These are phyloP conservation scores for Terfezia boudieri DNA, from an alignment of 495 filamentous ascomycete species.

Conservation along the genomic window DNA sequence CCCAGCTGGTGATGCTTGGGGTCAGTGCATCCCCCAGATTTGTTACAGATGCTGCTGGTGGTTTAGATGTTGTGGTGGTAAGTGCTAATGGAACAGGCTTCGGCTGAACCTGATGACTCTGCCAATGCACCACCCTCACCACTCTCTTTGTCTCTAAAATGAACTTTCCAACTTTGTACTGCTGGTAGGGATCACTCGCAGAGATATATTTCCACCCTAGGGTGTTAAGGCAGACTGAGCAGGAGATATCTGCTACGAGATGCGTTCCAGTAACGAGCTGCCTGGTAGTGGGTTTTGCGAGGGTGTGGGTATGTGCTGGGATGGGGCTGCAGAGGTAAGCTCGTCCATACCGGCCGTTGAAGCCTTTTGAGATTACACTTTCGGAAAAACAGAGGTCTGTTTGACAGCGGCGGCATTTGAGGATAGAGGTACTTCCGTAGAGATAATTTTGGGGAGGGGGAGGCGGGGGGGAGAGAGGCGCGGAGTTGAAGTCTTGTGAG, in stretches of 20 bases:
- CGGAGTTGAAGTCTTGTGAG: too few relatives aligned
- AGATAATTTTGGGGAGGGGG: not conserved
- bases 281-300: conserved; percentile 22
- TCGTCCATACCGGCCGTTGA: conserved; percentile 62
- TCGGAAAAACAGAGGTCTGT: conserved; percentile 8
- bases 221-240: conserved; percentile 39
- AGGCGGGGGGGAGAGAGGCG: too few relatives aligned
- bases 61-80: not conserved
- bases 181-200: conserved; percentile 57
- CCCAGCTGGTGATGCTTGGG: not conserved
- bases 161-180: conserved; percentile 89
- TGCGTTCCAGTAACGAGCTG: conserved; percentile 33
- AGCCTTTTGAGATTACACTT: conserved; percentile 9
- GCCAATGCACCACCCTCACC: conserved; percentile 24
- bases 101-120: conserved; percentile 43
- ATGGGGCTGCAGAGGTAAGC: conserved; percentile 56
- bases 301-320: conserved; percentile 17
- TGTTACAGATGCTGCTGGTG: not conserved
- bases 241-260: conserved; percentile 31
- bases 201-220: conserved; percentile 89
- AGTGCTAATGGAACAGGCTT: not conserved
- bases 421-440: not conserved
- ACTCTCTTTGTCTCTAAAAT: conserved; percentile 76
- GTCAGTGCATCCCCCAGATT: not conserved
- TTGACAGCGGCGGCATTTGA: conserved; percentile 9